A percentile compares a stretch with the other conserved stretches of the same genome.
Conservation (phyloP, 345 rosid genomes). For the Citrus maxima region DNA sequence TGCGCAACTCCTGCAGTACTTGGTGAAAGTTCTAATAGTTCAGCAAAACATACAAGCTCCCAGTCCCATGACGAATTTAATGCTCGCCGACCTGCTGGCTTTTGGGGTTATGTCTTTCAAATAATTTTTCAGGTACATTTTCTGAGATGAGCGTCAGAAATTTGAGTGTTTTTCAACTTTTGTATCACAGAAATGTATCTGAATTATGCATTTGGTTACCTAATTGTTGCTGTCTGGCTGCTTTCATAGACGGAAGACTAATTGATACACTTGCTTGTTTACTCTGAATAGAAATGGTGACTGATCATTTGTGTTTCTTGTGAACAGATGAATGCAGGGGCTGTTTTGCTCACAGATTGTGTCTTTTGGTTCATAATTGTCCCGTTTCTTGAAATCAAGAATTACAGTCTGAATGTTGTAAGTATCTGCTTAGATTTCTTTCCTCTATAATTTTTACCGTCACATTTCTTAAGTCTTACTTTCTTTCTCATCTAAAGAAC, state of each 20-base stretch:
- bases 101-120: conserved; percentile 66
- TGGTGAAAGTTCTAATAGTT: conserved; percentile 19
- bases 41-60: conserved; percentile 34
- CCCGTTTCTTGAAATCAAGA: conserved; percentile 79
- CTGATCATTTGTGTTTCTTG: conserved; percentile 10
- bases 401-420: conserved; percentile 68
- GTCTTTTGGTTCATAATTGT: conserved; percentile 93
- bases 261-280: background rate
- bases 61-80: conserved; percentile 17
- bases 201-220: background rate
- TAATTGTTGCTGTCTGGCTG: background rate
- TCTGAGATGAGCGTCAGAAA: background rate
- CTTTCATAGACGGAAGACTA: background rate
- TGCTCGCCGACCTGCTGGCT: conserved; percentile 50
- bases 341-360: conserved; percentile 90
- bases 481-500: background rate
- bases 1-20: conserved; percentile 4
- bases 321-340: conserved; percentile 94
- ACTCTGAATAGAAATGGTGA: background rate
- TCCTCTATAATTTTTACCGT: background rate
- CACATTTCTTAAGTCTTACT: background rate
- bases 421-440: conserved; percentile 22
- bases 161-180: too few species aligned
- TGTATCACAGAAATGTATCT: background rate
- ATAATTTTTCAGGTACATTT: conserved; percentile 77